These are phyloP conservation scores for Termitomyces sp. DNA, from an alignment of 768 basidiomycete genomes.

Conservation along the genomic window DNA sequence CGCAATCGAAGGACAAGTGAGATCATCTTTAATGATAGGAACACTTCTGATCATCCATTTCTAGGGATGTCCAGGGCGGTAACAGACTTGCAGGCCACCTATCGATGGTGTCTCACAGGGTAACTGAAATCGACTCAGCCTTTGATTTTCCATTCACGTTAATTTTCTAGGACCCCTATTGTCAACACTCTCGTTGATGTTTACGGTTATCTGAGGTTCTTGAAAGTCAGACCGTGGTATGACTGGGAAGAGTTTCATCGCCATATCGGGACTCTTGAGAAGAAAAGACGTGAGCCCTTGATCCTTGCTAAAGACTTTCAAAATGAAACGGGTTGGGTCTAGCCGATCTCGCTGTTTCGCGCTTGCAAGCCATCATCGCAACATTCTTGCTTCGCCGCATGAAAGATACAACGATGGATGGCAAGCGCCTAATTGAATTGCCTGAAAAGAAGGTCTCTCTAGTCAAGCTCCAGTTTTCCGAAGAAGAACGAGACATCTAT, in stretches of 20 bases:
- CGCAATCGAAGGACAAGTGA: slow-evolving; percentile 47
- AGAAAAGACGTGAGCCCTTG: slow-evolving; percentile 40
- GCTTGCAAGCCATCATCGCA: slow-evolving; percentile 56
- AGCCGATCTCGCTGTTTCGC: slow-evolving; percentile 51
- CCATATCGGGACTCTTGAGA: slow-evolving; percentile 38
- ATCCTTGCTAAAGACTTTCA: neutral
- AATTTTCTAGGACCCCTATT: slow-evolving; percentile 49
- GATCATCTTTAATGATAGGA: slow-evolving; percentile 9
- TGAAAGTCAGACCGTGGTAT: slow-evolving; percentile 44
- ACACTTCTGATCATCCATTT: neutral
- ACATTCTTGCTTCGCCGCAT: slow-evolving; percentile 57
- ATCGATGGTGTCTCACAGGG: slow-evolving; percentile 71
- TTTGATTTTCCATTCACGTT: neutral
- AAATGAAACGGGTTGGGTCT: slow-evolving; percentile 3
- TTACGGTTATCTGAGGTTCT: slow-evolving; percentile 43
- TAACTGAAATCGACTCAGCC: slow-evolving; percentile 10
- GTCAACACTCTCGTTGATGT: slow-evolving; percentile 59
- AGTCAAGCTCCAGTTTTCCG: slow-evolving; percentile 49
- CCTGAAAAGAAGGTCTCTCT: slow-evolving; percentile 53
- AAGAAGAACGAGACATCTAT: slow-evolving; percentile 66
- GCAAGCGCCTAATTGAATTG: slow-evolving; percentile 63
- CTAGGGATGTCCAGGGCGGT: slow-evolving; percentile 54
- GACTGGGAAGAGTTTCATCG: slow-evolving; percentile 38
- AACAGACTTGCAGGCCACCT: slow-evolving; percentile 44
- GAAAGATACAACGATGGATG: slow-evolving; percentile 62